Base-by-base conservation (phyloP, 208 protist species). In the Cochliopodium minus region DNA sequence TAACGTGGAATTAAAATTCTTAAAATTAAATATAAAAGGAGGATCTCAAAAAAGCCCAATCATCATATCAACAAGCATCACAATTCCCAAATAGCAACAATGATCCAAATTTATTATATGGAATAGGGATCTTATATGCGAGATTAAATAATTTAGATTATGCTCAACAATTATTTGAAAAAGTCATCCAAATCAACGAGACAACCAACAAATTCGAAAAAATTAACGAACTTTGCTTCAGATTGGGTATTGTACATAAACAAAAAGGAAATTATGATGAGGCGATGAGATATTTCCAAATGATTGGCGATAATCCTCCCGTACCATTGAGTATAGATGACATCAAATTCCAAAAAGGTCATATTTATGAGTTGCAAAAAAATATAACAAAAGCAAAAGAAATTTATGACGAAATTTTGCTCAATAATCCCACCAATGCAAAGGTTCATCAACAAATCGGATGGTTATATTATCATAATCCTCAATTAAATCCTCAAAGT, bases 51-150 rank as follows among this genome's bases (percentile, higher is more conserved):
- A 75, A 77, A 43, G 72, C 72, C n/a, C 71, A 78, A 29, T 39
- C 38, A 22, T 62, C 73, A 0, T 80, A 80, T 64, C 72, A 81
- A 63, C 75, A 77, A 26, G 73, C 75, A 32, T 81, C 1, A 73
- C 72, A 35, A 69, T 77, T 42, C 33, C 30, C 2, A 55, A 55
- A 42, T 32, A 42, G 22, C 32, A 55, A 42, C 38, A 55, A 77
- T 69, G 76, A 81, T 35, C 69, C 76, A 11, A 75, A 79, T 39
- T 47, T 82, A 45, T 82, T 74, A 74, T 82, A 81, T 48, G 76
- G 76, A 20, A 79, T 82, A 43, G 76, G 75, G 42, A 67, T 82
- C n/a, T 42, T 82, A 15, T 79, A 79, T 40, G 75, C 81, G 29
- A 42, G 73, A 49, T 49, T 42, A n/a, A 77, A 66, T 57, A 69